Evolutionary conservation across 805 yeast species (phyloP), one percentile per base, ranked within the genome.

Genomic region (Naumovozyma castellii): DNA sequence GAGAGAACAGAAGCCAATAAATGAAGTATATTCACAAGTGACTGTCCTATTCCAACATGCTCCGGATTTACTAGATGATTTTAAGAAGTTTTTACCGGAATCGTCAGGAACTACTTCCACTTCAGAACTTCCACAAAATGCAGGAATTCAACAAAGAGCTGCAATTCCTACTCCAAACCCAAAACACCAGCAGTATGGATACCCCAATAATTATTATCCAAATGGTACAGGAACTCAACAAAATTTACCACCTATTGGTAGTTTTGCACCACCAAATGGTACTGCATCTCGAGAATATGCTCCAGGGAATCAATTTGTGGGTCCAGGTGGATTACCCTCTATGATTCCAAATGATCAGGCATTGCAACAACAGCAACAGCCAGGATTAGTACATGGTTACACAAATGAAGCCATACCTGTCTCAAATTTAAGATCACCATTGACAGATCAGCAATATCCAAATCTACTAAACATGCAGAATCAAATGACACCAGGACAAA

Each of bases 11-110:
- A 83, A 86, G 56, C 95, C 96, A 36, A 92, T 92, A 39, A 80
- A 85, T 38, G 97, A 92, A 56, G 98, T 92, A 10, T 92, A 92
- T 55, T 82, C 85, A 40, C 97, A 92, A 58, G 96, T 92, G 2
- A 83, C 96, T 1, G 71, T 78, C 5, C 68, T 92, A 39, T 92
- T 92, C 65, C 80, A 84, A 43, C 84, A 85, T 51, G 95, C 96
- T 10, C 97, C 97, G 0, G 99, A 92, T 55, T 70, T 92, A 43
- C 67, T 92, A 46, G 95, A 87, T 49, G 98, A 94, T 57, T 92
- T 92, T 65, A 87, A 88, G 60, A 88, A 87, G 60, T 92, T 92
- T 59, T 71, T 92, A 61, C 98, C 98, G 2, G 97, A 90, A 53
- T 51, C 63, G 4, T 46, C 59, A 19, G 29, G 48, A 49, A 27